These are phyloP conservation scores for Blastobotrys terrestris DNA, from an alignment of 805 yeast genomes.

Conservation along the genomic window DNA sequence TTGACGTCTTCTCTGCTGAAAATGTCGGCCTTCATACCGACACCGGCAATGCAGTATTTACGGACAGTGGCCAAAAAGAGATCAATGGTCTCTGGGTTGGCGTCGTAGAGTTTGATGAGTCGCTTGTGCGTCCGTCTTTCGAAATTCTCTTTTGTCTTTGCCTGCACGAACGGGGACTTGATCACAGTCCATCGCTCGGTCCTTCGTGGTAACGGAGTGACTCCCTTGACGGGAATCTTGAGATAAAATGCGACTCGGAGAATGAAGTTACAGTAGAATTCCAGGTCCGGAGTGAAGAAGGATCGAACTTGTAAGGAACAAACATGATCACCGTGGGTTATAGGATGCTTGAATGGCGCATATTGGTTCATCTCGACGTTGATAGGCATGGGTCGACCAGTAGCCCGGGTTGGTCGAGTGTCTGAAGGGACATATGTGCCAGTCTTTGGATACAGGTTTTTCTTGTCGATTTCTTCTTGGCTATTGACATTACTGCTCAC, in stretches of 20 bases:
- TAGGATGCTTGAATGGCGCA: slow-evolving; percentile 67
- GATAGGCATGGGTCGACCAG: slow-evolving; percentile 64
- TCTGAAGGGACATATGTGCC: slow-evolving; percentile 18
- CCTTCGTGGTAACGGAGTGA: slow-evolving; percentile 60
- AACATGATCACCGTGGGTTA: slow-evolving; percentile 61
- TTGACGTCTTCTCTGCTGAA: slow-evolving; percentile 48
- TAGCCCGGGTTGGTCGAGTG: slow-evolving; percentile 21
- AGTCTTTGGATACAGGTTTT: slow-evolving; percentile 18
- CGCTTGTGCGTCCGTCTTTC: slow-evolving; percentile 81
- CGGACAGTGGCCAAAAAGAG: slow-evolving; percentile 71
- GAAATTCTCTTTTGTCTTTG: slow-evolving; percentile 90
- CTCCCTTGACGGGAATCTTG: slow-evolving; percentile 79
- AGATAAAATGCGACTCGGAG: slow-evolving; percentile 84
- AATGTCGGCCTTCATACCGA: slow-evolving; percentile 72
- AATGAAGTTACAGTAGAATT: slow-evolving; percentile 77
- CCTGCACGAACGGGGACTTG: slow-evolving; percentile 88
- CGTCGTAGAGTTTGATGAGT: slow-evolving; percentile 69
- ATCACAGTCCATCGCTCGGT: slow-evolving; percentile 91
- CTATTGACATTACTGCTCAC: neutral
- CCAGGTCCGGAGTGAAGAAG: slow-evolving; percentile 64
- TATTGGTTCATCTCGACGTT: slow-evolving; percentile 76
- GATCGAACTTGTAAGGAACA: slow-evolving; percentile 66
- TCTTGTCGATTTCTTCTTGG: slow-evolving; percentile 7
- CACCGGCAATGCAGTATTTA: slow-evolving; percentile 73
- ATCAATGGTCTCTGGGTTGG: slow-evolving; percentile 79